Conservation (phyloP, 441 rosid genomes). For the Eutrema salsugineum region DNA sequence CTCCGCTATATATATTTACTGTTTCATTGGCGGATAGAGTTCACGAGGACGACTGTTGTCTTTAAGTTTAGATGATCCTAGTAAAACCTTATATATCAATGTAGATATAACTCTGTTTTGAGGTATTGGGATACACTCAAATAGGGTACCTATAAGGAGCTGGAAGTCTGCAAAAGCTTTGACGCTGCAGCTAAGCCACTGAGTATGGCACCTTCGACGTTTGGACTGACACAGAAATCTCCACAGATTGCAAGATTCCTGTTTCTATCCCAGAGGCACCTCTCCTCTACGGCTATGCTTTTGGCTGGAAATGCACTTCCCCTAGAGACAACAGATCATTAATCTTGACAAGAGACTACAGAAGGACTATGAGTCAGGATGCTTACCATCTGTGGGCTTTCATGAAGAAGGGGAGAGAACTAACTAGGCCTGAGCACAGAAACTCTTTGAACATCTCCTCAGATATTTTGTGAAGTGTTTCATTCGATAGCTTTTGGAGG, state of each 20-base stretch:
- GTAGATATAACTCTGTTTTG: neutral
- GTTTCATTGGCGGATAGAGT: neutral
- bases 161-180: constrained; percentile 43
- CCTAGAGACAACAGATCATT: constrained; percentile 39
- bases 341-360: neutral
- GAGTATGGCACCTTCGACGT: constrained; percentile 72
- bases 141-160: constrained; percentile 33
- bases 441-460: constrained; percentile 69
- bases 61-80: neutral
- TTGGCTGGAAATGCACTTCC: constrained; percentile 81
- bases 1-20: too few relatives aligned
- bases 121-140: neutral
- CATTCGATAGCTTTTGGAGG: constrained; percentile 59
- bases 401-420: constrained; percentile 61
- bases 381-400: constrained; percentile 87
- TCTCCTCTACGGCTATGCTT: constrained; percentile 65
- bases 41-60: neutral
- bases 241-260: constrained; percentile 65
- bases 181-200: constrained; percentile 75
- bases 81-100: neutral
- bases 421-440: constrained; percentile 46
- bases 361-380: neutral
- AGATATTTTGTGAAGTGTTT: constrained; percentile 47
- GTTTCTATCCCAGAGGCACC: constrained; percentile 59
- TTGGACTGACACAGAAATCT: constrained; percentile 79